Percentiles rank a stretch among this genome's conserved stretches.
These are phyloP conservation scores for Crithidia expoeki DNA, from an alignment of 208 protist genomes.

Conservation along the genomic window DNA sequence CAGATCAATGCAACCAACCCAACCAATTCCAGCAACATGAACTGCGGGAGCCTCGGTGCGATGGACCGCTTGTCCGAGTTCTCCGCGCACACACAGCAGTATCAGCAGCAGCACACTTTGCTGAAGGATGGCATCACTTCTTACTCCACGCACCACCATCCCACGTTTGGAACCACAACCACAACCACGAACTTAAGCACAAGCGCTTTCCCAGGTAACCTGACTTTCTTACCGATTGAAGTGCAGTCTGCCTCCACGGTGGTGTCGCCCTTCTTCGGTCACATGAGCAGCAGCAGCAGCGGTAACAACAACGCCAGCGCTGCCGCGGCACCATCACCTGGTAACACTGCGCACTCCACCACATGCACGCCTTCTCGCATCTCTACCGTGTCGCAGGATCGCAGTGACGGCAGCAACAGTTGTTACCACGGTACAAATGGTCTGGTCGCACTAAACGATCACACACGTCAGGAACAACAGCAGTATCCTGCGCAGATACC, in stretches of 20 bases:
- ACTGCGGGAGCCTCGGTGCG: background rate
- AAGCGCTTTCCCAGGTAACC: conserved; percentile 4
- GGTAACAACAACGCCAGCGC: background rate
- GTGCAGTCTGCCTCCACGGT: conserved; percentile 16
- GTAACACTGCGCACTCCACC: background rate
- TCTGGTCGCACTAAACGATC: too few relatives aligned
- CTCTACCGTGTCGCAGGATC: too few relatives aligned
- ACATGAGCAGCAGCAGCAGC: background rate
- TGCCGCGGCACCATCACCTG: background rate
- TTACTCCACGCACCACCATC: background rate
- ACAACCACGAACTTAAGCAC: background rate
- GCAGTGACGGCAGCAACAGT: background rate
- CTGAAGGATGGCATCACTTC: background rate
- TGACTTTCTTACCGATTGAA: conserved; percentile 29
- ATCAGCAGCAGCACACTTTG: conserved; percentile 1
- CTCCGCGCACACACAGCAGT: background rate
- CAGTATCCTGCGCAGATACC: background rate
- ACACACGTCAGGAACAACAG: too few relatives aligned
- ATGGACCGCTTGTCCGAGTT: conserved; percentile 12
- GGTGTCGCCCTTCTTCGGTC: conserved; percentile 11
- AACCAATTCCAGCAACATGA: background rate
- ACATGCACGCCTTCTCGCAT: too few relatives aligned
- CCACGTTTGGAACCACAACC: background rate
- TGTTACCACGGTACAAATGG: too few relatives aligned
- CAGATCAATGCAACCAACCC: background rate